phyloP scores from a whole-genome alignment of 2,329 filamentous ascomycete genomes.

The Fusarium sacchari region DNA sequence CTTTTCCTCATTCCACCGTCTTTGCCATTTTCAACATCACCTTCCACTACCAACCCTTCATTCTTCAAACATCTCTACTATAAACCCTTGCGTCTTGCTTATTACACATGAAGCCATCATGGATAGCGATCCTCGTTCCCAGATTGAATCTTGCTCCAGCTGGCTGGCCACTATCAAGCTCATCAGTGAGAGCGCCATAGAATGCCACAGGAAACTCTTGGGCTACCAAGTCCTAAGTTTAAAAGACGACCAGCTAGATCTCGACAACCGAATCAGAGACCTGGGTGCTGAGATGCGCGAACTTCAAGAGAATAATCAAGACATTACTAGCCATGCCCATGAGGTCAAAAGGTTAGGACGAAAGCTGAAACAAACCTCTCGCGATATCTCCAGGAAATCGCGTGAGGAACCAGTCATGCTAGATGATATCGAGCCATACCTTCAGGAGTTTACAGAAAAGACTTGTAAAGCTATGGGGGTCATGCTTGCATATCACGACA shows the following conservation, averaged over 20 bases:
- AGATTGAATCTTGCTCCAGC: neutral
- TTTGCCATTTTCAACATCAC: neutral
- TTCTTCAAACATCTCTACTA: fast-evolving
- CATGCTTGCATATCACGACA: neutral
- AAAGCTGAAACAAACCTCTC: neutral
- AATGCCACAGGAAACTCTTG: neutral
- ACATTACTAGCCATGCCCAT: neutral
- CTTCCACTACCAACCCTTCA: neutral
- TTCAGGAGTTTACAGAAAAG: neutral
- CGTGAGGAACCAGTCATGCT: neutral
- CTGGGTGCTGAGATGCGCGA: neutral
- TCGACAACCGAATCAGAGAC: neutral
- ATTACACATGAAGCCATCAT: neutral
- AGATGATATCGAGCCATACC: neutral
- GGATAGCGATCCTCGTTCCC: neutral
- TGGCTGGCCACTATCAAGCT: neutral
- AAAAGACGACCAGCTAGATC: neutral
- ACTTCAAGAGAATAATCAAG: neutral
- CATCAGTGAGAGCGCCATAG: neutral
- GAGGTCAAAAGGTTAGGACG: neutral
- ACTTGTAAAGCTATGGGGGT: neutral
- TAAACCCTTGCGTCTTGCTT: fast-evolving
- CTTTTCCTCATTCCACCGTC: neutral
- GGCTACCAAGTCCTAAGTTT: neutral
- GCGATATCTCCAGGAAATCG: neutral